Evolutionary conservation across 257 asterid genomes (phyloP), one percentile per base, ranked within the genome.

Genomic region (Galeopsis tetrahit): DNA sequence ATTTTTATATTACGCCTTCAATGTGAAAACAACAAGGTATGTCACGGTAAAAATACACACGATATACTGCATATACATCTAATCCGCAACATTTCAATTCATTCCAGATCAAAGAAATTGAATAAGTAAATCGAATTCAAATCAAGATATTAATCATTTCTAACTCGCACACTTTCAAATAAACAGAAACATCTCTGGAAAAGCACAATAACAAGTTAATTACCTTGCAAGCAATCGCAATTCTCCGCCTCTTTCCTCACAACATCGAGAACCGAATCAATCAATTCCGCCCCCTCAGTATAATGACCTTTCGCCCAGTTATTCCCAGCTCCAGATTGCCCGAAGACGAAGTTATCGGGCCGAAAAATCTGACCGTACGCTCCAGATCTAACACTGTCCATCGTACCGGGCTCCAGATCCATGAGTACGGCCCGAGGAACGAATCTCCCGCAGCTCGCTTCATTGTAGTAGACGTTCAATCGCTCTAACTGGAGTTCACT

Each of bases 371-470:
- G 86, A 1, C 86, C 86, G 68, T 79, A 82, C 43, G 80, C 63
- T 2, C 84, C 82, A 73, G 86, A 79, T 82, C 86, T 82, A 21
- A 82, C 86, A 28, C 84, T 79, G 40, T 82, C 86, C 86, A 82
- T 82, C 13, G 86, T 82, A 10, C 84, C 86, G 3, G 86, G 86
- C 72, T 82, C 86, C 80, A 82, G 68, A 75, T 79, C 86, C 86
- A 82, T 82, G 68, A 79, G 80, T 70, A 82, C 86, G 5, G 84
- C 86, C 15, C 84, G 84, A 4, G 86, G 86, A 39, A 82, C 84
- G 28, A 79, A 82, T 72, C 86, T 66, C 10, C 86, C 86, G 73
- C 86, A 79, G 76, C 82, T 82, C 6, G 86, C 86, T 56, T 82
- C 86, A 63, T 82, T 79, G 71, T 82, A 82, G 78, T 82, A 82